Conservation (phyloP, 179 eudicot species). For the Heliamphora pulchella region DNA sequence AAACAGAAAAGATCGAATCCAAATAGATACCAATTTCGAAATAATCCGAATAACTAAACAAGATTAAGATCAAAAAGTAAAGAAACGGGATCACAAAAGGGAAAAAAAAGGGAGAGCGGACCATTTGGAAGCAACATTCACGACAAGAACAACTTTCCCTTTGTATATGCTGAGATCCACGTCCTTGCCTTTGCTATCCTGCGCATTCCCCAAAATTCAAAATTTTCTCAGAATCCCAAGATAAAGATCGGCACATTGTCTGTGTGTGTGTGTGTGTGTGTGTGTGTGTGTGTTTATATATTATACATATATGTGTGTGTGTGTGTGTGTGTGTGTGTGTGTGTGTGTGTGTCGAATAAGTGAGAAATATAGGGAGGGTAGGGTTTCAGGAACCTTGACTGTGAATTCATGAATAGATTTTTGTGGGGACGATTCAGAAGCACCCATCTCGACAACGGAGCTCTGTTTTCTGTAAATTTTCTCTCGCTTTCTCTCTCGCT, state of each 20-base stretch:
- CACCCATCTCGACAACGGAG: constrained; percentile 39
- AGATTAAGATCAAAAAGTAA: no score
- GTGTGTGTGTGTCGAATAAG: no score
- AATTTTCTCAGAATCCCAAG: neutral
- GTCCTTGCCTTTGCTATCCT: constrained; percentile 57
- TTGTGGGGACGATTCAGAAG: constrained; percentile 49
- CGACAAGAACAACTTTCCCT: constrained; percentile 73
- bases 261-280: no score
- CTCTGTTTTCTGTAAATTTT: no score
- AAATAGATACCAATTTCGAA: no score
- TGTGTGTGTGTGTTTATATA: neutral
- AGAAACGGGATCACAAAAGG: neutral
- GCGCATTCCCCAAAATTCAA: constrained; percentile 18
- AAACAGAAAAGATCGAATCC: neutral
- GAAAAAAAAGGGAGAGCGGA: constrained; percentile 14
- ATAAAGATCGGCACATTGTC: neutral
- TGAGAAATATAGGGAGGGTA: neutral
- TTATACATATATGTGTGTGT: neutral
- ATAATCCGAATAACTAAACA: no score
- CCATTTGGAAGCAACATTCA: constrained; percentile 95
- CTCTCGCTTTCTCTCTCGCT: no score
- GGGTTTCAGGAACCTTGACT: constrained; percentile 41
- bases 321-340: no score
- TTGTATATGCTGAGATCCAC: constrained; percentile 62
- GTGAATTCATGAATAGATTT: constrained; percentile 59